Percentiles rank a stretch among this genome's conserved stretches.
phyloP scores from a whole-genome alignment of 768 basidiomycete genomes.

The Suillus sp. region DNA sequence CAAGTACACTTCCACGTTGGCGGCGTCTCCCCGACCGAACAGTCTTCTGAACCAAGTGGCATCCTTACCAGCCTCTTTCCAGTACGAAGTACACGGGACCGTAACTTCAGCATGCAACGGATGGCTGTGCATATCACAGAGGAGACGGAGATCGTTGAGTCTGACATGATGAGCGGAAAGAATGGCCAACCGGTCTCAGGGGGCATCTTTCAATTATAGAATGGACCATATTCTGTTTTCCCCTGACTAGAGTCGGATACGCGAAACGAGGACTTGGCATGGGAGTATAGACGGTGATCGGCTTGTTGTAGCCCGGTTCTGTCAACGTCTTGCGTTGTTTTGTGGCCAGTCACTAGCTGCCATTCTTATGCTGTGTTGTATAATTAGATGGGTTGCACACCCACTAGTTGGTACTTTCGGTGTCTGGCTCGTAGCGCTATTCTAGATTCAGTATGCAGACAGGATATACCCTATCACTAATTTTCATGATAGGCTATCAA shows the following conservation, averaged over 20 bases:
- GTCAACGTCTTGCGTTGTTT: not conserved
- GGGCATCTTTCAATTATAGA: not conserved
- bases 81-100: not conserved
- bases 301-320: too few relatives aligned
- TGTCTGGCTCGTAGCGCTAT: not conserved
- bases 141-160: slow-evolving; percentile 5
- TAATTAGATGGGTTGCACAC: not conserved
- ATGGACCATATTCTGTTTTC: not conserved
- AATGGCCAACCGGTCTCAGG: not conserved
- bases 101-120: not conserved
- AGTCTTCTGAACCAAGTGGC: not conserved
- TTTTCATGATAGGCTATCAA: too few relatives aligned
- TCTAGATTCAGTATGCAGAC: too few relatives aligned
- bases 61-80: slow-evolving; percentile 1
- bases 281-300: not conserved
- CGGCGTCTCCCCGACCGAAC: not conserved
- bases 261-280: not conserved
- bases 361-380: not conserved
- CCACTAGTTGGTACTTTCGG: not conserved
- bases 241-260: not conserved
- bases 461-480: too few relatives aligned
- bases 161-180: not conserved
- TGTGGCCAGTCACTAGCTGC: not conserved
- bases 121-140: slow-evolving; percentile 10
- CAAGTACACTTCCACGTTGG: slow-evolving; percentile 13